Base-by-base conservation (phyloP, 2,329 filamentous ascomycete species). In the Sporothrix humicola region DNA sequence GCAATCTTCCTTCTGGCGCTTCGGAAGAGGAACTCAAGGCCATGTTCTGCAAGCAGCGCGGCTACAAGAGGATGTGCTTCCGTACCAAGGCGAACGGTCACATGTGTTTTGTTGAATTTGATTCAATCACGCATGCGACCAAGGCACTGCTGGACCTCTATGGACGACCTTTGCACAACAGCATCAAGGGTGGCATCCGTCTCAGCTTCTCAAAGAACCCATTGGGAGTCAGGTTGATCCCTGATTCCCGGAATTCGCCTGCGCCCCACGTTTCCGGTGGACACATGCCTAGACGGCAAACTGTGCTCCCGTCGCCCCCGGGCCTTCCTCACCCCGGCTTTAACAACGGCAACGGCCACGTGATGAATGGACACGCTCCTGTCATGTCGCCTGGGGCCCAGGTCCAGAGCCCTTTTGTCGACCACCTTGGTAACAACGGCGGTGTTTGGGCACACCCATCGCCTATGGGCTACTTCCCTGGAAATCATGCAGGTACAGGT, bases 51-150 rank as follows among this genome's bases (percentile, higher is more conserved):
- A 95, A 95, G 82, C 93, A 97, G 81, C 91, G 95, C 66, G 96
- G 96, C 3, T 99, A 98, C 85, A 98, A 97, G 83, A 89, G 96
- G 42, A 89, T 99, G 8, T 97, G 94, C 80, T 97, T 98, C 86
- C 89, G 95, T 48, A 97, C 94, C 72, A 98, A 98, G 84, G 90
- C 93, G 77, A 97, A 98, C 78, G 95, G 95, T 0, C 95, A 95
- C 1, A 98, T 98, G 95, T 98, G 96, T 81, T 98, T 98, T 81
- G 96, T 99, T 52, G 96, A 99, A 82, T 99, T 98, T 78, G 95
- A 98, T 79, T 95, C 98, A 78, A 88, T 97, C 12, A 92, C 93
- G 1, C 95, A 94, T 79, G 95, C 96, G 0, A 98, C 95, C 58
- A 97, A 96, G 82, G 92, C 95, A 0, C 87, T 98, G 2, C 90